phyloP scores from a whole-genome alignment of 495 filamentous ascomycete genomes.

The Daldinia grandis region DNA sequence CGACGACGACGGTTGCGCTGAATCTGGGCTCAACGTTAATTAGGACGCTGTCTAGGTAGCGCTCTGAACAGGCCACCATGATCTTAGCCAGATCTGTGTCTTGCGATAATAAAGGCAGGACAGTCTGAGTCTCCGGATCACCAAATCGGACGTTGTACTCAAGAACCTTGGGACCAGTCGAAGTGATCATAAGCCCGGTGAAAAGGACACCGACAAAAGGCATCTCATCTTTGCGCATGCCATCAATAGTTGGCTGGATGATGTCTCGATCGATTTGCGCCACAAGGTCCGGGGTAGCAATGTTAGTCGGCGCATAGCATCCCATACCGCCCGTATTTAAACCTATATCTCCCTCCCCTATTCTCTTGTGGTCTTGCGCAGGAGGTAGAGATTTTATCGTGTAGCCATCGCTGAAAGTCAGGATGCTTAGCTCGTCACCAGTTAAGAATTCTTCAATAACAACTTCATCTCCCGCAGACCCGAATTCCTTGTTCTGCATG shows the following conservation, averaged over 20 bases:
- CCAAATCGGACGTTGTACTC: conserved; percentile 98
- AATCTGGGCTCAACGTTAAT: conserved; percentile 73
- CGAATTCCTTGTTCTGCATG: conserved; percentile 90
- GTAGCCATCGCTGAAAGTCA: conserved; percentile 91
- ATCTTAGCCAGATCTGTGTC: conserved; percentile 91
- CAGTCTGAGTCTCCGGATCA: conserved; percentile 94
- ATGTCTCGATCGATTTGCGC: conserved; percentile 82
- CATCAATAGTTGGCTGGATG: conserved; percentile 87
- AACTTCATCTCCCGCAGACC: conserved; percentile 85
- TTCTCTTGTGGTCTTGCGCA: conserved; percentile 95
- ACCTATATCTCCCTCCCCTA: conserved; percentile 88
- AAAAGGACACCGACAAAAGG: conserved; percentile 90
- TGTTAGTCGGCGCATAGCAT: conserved; percentile 89
- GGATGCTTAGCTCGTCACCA: conserved; percentile 90
- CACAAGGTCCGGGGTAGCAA: conserved; percentile 77
- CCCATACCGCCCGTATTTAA: conserved; percentile 99
- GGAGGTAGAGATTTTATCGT: conserved; percentile 85
- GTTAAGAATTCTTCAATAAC: conserved; percentile 95
- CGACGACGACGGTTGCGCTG: conserved; percentile 90
- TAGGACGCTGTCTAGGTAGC: conserved; percentile 73
- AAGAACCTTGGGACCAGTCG: conserved; percentile 82
- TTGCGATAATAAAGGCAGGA: conserved; percentile 78
- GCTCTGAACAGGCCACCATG: conserved; percentile 83
- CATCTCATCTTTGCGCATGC: conserved; percentile 80
- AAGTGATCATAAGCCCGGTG: conserved; percentile 95